Conservation (phyloP, 2,329 filamentous ascomycete genomes). For the Fusarium equiseti region DNA sequence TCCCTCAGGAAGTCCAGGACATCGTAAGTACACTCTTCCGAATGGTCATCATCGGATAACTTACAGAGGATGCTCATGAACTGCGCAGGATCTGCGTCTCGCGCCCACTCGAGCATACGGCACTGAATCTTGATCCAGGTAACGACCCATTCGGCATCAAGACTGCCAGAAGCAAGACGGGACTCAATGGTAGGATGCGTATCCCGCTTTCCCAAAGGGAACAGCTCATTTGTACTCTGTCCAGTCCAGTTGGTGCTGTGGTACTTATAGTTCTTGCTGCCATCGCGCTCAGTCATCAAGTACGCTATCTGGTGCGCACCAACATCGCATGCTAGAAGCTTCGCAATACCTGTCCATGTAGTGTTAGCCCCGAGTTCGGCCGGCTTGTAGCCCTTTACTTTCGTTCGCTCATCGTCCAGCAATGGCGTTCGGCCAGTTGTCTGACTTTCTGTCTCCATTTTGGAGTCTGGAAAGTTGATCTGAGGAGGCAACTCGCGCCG, state of each 20-base stretch:
- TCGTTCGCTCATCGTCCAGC: conserved; percentile 4
- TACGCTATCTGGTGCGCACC: conserved; percentile 42
- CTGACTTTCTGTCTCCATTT: background rate
- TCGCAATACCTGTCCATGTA: conserved; percentile 42
- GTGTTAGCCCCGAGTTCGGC: background rate
- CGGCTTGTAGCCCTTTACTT: background rate
- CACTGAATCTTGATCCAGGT: conserved; percentile 53
- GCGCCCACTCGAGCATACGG: conserved; percentile 48
- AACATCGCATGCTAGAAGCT: conserved; percentile 43
- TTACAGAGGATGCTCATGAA: conserved; percentile 47
- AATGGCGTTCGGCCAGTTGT: background rate
- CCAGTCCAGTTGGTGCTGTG: conserved; percentile 39
- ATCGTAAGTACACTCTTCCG: conserved; percentile 47
- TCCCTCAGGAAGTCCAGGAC: conserved; percentile 54
- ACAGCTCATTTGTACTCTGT: conserved; percentile 23
- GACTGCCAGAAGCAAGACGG: conserved; percentile 52
- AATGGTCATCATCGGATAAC: conserved; percentile 24
- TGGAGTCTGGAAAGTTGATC: conserved; percentile 9
- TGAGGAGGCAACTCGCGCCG: conserved; percentile 22
- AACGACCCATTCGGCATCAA: conserved; percentile 52
- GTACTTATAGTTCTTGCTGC: background rate
- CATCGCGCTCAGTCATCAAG: conserved; percentile 24
- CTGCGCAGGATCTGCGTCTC: conserved; percentile 48
- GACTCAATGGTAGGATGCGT: conserved; percentile 51
- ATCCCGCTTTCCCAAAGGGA: background rate